Evolutionary conservation across 2,329 filamentous ascomycete species (phyloP).

Genomic region (Ophiostoma piceae): DNA sequence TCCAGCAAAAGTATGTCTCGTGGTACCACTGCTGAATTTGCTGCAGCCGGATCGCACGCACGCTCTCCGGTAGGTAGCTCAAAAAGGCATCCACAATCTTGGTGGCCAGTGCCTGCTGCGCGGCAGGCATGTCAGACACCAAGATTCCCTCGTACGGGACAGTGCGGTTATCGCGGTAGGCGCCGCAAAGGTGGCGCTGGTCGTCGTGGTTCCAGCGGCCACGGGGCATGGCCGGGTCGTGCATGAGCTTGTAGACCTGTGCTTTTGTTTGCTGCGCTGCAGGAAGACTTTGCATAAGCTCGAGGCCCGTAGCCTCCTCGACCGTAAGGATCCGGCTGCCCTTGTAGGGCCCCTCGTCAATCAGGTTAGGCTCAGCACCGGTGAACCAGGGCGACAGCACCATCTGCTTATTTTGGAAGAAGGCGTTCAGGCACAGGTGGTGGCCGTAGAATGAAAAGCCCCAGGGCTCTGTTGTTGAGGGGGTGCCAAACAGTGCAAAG

Average conservation of each 20-base stretch:
- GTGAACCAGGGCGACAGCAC: conserved; percentile 71
- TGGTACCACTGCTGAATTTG: conserved; percentile 51
- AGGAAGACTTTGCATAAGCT: conserved; percentile 61
- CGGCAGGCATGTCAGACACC: conserved; percentile 44
- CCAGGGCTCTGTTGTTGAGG: conserved; percentile 56
- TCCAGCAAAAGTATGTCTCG: conserved; percentile 80
- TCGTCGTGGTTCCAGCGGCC: conserved; percentile 77
- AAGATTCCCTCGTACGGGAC: conserved; percentile 68
- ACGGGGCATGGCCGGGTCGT: conserved; percentile 59
- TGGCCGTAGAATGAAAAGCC: conserved; percentile 73
- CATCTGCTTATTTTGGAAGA: conserved; percentile 61
- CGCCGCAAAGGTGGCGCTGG: conserved; percentile 71
- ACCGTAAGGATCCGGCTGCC: conserved; percentile 62
- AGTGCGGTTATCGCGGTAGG: conserved; percentile 70
- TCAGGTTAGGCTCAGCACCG: conserved; percentile 71
- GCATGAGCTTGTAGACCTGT: conserved; percentile 54
- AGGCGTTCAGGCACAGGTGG: conserved; percentile 68
- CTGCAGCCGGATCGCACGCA: conserved; percentile 50
- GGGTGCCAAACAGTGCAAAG: conserved; percentile 31
- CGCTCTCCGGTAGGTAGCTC: conserved; percentile 57
- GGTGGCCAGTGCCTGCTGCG: conserved; percentile 52
- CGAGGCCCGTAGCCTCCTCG: conserved; percentile 60
- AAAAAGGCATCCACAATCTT: conserved; percentile 60
- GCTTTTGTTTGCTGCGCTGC: conserved; percentile 44
- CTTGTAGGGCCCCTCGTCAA: conserved; percentile 57